A percentile compares a stretch with the other conserved stretches of the same genome.
These are phyloP conservation scores for Boletus pseudopeckii DNA, from an alignment of 768 basidiomycete genomes.

Conservation along the genomic window DNA sequence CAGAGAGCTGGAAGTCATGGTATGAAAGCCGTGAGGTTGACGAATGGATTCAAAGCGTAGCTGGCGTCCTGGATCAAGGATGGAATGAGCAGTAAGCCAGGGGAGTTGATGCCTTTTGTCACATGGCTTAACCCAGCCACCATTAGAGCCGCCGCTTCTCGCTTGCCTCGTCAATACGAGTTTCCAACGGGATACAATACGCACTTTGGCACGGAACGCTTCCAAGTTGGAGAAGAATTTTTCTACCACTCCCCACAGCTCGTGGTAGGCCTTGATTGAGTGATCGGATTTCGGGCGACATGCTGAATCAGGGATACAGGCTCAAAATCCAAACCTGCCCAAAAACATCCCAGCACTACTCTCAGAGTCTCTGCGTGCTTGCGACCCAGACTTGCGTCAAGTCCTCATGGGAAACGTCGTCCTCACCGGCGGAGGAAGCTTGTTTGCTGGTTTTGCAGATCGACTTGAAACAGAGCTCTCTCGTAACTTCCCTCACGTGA, in stretches of 20 bases:
- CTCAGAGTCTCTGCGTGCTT: slow-evolving; percentile 71
- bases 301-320: slow-evolving; percentile 27
- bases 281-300: not conserved
- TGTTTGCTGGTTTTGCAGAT: slow-evolving; percentile 83
- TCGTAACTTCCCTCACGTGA: slow-evolving; percentile 74
- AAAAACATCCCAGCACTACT: slow-evolving; percentile 77
- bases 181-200: slow-evolving; percentile 92
- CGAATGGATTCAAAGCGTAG: slow-evolving; percentile 89
- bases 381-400: slow-evolving; percentile 89
- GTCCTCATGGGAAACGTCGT: slow-evolving; percentile 92
- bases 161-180: slow-evolving; percentile 74
- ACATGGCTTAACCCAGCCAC: not conserved
- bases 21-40: slow-evolving; percentile 82
- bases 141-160: slow-evolving; percentile 54
- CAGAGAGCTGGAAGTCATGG: slow-evolving; percentile 79
- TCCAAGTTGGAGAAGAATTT: slow-evolving; percentile 82
- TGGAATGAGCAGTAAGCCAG: slow-evolving; percentile 82
- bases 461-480: slow-evolving; percentile 74
- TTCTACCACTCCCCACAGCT: slow-evolving; percentile 69
- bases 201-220: slow-evolving; percentile 79
- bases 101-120: not conserved
- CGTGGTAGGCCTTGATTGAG: slow-evolving; percentile 36
- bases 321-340: slow-evolving; percentile 63
- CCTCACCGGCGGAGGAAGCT: slow-evolving; percentile 89
- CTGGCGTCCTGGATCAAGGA: slow-evolving; percentile 78